phyloP scores from a whole-genome alignment of 177 flowering plant genomes.

The Vitis hybrid region DNA sequence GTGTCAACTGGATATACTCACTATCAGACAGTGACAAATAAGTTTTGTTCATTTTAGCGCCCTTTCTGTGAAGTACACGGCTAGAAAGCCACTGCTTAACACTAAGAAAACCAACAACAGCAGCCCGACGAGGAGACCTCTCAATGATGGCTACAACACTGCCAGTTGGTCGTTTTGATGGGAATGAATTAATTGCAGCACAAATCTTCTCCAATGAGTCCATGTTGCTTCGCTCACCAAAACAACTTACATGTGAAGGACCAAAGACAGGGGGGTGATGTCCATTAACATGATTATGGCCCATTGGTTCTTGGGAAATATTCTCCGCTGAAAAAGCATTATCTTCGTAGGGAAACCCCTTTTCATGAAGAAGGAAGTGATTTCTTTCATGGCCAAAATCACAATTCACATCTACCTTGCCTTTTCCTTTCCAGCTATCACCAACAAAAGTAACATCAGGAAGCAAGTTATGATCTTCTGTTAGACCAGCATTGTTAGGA shows the following conservation, averaged over 20 bases:
- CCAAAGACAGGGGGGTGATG: conserved; percentile 12
- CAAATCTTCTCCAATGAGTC: conserved; percentile 49
- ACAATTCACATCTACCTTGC: conserved; percentile 26
- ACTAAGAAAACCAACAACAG: conserved; percentile 76
- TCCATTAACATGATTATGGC: conserved; percentile 20
- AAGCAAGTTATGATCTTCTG: conserved; percentile 29
- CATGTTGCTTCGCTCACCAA: conserved; percentile 19
- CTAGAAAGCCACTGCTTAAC: conserved; percentile 49
- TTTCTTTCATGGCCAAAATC: conserved; percentile 12
- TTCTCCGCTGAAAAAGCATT: conserved; percentile 17
- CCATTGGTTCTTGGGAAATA: conserved; percentile 14
- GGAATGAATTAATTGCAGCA: conserved; percentile 42
- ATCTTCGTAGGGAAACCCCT: conserved; percentile 7
- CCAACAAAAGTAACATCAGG: conserved; percentile 20
- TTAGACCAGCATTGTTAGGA: conserved; percentile 21
- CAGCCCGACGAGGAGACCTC: conserved; percentile 64
- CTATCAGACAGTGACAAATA: conserved; percentile 15
- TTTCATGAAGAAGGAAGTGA: conserved; percentile 9
- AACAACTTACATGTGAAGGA: conserved; percentile 16
- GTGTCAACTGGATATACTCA: conserved; percentile 57
- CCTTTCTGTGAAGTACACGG: conserved; percentile 36
- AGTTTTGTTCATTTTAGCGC: conserved; percentile 30
- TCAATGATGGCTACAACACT: conserved; percentile 71
- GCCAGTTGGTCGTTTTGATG: conserved; percentile 88
- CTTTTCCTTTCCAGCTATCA: conserved; percentile 47